Evolutionary conservation across 148 eudicot genomes (phyloP), one percentile per base, ranked within the genome.

Genomic region (Pouteria glomerata): DNA sequence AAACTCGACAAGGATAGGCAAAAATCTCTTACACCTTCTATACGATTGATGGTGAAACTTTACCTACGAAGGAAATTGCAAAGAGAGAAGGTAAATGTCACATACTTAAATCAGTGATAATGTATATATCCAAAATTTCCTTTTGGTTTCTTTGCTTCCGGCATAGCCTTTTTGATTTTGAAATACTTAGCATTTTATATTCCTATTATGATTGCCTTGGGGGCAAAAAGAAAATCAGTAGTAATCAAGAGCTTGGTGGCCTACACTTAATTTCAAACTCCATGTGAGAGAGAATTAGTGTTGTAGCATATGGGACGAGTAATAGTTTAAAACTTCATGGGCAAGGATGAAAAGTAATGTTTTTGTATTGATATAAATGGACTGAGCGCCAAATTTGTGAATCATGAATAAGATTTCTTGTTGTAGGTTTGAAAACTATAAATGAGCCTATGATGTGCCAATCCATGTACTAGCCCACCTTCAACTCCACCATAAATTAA

Each of bases 21-120:
- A 50, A 91, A 88, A 80, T 82, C 81, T 66, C 84, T 95, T 56
- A 91, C 96, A 5, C 90, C 97, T 73, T 85, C 97, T 42, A 81
- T 95, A 65, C 90, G 94, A 42, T 79, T 95, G 83, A 89, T 95
- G 92, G 92, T 88, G 66, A 91, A 85, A 79, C 90, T 95, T 47
- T 91, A 76, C 78, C 57, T 95, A 51, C 81, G 79, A 71, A 83
- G 73, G 52, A 89, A 87, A 77, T 73, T 95, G 88, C 93, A 91
- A 73, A 63, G 48, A 63, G 85, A 85, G 77, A 86, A 91, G 88
- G 98, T 91, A 26, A 77, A 62, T 47, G 18, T 73, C 58, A 63
- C 48, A 39, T 23, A 41, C 24, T 41, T 2, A 23, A 45, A 63
- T 39, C 73, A 59, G 57, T 63, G 81, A 84, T 75, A 85, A 88